Base-by-base conservation (phyloP, 2,329 filamentous ascomycete genomes). In the Alternaria incomplexa region DNA sequence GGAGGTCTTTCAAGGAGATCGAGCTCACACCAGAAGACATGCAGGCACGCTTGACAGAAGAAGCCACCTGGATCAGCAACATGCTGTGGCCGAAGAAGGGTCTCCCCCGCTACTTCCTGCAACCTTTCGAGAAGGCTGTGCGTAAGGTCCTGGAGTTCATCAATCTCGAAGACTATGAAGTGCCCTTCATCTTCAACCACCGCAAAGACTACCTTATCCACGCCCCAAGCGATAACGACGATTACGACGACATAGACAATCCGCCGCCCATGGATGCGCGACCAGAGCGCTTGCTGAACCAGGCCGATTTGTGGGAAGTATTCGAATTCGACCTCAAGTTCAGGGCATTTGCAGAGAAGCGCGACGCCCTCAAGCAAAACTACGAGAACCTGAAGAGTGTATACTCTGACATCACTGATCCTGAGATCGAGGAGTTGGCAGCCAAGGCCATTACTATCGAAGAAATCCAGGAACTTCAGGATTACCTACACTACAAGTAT, bases 201-300 rank as follows among this genome's bases (percentile, higher is more conserved):
- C 93, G 96, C 64, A 97, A 97, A 80, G 96, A 99, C 79, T 99
- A 98, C 76, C 87, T 99, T 46, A 96, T 99, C 60, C 93, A 98
- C 74, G 90, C 90, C 68, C 93, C 92, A 75, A 82, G 86, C n/a
- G 83, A 85, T 43, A 82, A 85, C 12, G 83, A 85, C 26, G 86
- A 87, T 7, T 89, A 83, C 77, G 89, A 76, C 80, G 84, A 88
- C 66, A 85, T 86, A 15, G 86, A 90, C 61, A 90, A 95, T 68
- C 89, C 87, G 2, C 89, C 90, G 2, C 89, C 93, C 62, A 92
- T 90, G 74, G 89, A 90, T 60, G 88, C 95, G 61, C 84, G 83
- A 63, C 93, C 94, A 1, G 92, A 97, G 81, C 96, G 96, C 79
- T 87, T 99, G 1, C 85, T 99, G 43, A 94, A 91, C 63, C 95